phyloP scores from a whole-genome alignment of 495 filamentous ascomycete species.

The Venustampulla echinocandica region DNA sequence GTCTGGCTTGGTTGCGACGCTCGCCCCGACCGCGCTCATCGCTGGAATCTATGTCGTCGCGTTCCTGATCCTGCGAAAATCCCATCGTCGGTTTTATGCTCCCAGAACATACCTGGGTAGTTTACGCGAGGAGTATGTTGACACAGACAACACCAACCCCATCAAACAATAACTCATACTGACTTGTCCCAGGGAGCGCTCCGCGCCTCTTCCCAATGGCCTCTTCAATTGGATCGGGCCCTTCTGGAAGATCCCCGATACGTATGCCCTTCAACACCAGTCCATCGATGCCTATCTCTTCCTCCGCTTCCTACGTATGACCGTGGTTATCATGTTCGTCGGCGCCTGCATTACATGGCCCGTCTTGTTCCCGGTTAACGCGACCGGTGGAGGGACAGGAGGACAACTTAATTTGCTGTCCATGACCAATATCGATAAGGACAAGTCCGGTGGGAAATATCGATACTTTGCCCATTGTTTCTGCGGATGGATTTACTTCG shows the following conservation, averaged over 20 bases:
- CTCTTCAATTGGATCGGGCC: conserved; percentile 64
- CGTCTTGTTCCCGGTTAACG: conserved; percentile 78
- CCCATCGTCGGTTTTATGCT: conserved; percentile 69
- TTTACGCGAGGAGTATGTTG: conserved; percentile 51
- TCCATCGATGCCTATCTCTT: conserved; percentile 84
- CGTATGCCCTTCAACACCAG: conserved; percentile 79
- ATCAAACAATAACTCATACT: not conserved
- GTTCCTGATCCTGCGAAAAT: conserved; percentile 71
- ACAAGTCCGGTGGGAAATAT: conserved; percentile 36
- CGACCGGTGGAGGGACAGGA: conserved; percentile 59
- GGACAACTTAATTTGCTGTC: conserved; percentile 71
- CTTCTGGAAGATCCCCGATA: conserved; percentile 74
- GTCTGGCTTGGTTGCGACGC: conserved; percentile 52
- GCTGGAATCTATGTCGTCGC: conserved; percentile 54
- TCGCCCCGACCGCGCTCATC: conserved; percentile 59
- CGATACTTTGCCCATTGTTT: conserved; percentile 73
- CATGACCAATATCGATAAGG: conserved; percentile 58
- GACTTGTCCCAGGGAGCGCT: conserved; percentile 46
- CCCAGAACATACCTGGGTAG: conserved; percentile 81
- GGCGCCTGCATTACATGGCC: conserved; percentile 79
- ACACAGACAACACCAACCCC: conserved; percentile 9
- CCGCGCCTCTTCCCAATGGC: conserved; percentile 59
- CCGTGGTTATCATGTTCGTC: conserved; percentile 63
- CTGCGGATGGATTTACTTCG: conserved; percentile 67
- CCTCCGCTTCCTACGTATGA: conserved; percentile 73